phyloP scores from a whole-genome alignment of 1,284 basidiomycete genomes.

The Crucibulum parvulum region DNA sequence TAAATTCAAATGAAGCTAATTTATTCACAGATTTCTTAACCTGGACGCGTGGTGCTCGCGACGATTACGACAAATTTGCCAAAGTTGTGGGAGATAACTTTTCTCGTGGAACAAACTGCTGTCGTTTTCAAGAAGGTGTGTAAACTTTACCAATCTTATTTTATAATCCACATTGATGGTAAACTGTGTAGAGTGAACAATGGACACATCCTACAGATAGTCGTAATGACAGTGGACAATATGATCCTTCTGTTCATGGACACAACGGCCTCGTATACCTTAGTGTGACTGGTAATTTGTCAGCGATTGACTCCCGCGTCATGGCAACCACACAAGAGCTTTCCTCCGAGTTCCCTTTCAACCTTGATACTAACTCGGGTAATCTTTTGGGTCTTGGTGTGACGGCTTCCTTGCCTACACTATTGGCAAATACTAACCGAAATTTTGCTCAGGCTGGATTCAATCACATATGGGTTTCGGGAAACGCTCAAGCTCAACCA shows the following conservation, averaged over 20 bases:
- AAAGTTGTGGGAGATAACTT: slow-evolving; percentile 1
- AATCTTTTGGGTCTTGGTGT: slow-evolving; percentile 33
- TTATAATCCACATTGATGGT: neutral
- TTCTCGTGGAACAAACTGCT: slow-evolving; percentile 21
- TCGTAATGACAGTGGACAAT: slow-evolving; percentile 31
- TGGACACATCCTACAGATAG: slow-evolving; percentile 28
- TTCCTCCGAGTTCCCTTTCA: slow-evolving; percentile 37
- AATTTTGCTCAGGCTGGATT: slow-evolving; percentile 29
- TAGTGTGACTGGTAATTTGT: slow-evolving; percentile 31
- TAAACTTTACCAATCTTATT: slow-evolving; percentile 5
- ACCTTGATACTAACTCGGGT: slow-evolving; percentile 40
- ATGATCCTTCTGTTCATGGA: slow-evolving; percentile 30
- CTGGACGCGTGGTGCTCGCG: slow-evolving; percentile 28
- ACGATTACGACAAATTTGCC: slow-evolving; percentile 22
- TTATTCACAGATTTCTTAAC: slow-evolving; percentile 10
- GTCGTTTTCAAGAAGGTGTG: slow-evolving; percentile 12
- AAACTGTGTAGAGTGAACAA: slow-evolving; percentile 25
- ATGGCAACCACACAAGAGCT: slow-evolving; percentile 29
- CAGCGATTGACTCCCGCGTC: slow-evolving; percentile 29
- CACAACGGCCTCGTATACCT: neutral
- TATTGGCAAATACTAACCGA: neutral
- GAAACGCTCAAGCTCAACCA: slow-evolving; percentile 32
- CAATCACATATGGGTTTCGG: slow-evolving; percentile 27
- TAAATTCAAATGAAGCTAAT: neutral
- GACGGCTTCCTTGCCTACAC: neutral